A percentile compares a stretch with the other conserved stretches of the same genome.
phyloP scores from a whole-genome alignment of 139 green algal genomes.

The Coccomyxa sp. region DNA sequence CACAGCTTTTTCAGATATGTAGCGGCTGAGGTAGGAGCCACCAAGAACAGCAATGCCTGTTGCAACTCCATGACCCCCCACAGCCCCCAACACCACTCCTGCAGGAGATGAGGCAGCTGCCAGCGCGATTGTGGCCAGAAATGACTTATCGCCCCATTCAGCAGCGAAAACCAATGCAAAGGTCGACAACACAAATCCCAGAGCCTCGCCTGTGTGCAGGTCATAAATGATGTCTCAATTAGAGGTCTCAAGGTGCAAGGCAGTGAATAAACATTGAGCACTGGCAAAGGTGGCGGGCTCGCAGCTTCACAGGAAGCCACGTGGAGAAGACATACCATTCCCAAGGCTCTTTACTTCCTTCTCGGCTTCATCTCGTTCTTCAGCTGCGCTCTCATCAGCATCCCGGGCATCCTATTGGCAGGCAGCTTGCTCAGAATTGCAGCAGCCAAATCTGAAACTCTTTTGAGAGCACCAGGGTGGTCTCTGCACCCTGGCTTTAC shows the following conservation, averaged over 20 bases:
- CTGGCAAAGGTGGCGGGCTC: no score
- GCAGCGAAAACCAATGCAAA: slow-evolving; percentile 96
- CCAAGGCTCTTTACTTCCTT: slow-evolving; percentile 50
- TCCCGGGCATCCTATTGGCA: slow-evolving; percentile 47
- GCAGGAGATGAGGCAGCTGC: slow-evolving; percentile 67
- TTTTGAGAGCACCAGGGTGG: no score
- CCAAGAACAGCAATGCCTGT: slow-evolving; percentile 79
- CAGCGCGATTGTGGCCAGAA: slow-evolving; percentile 97
- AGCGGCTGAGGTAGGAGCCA: slow-evolving; percentile 63
- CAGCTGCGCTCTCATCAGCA: slow-evolving; percentile 51
- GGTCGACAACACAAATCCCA: slow-evolving; percentile 67
- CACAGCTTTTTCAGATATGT: slow-evolving; percentile 68
- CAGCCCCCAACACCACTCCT: slow-evolving; percentile 70
- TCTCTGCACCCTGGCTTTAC: no score
- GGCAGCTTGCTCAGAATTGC: neutral
- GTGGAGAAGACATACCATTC: slow-evolving; percentile 11
- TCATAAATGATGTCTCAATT: neutral
- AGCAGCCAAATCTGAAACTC: neutral
- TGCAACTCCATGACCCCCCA: slow-evolving; percentile 83
- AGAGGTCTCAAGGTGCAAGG: neutral
- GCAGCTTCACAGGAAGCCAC: neutral
- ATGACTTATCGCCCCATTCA: slow-evolving; percentile 99
- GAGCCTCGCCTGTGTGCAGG: neutral
- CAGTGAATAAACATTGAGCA: neutral
- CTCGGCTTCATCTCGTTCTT: slow-evolving; percentile 78